phyloP scores from a whole-genome alignment of 495 filamentous ascomycete species.

The Aspergillus ellipticus region DNA sequence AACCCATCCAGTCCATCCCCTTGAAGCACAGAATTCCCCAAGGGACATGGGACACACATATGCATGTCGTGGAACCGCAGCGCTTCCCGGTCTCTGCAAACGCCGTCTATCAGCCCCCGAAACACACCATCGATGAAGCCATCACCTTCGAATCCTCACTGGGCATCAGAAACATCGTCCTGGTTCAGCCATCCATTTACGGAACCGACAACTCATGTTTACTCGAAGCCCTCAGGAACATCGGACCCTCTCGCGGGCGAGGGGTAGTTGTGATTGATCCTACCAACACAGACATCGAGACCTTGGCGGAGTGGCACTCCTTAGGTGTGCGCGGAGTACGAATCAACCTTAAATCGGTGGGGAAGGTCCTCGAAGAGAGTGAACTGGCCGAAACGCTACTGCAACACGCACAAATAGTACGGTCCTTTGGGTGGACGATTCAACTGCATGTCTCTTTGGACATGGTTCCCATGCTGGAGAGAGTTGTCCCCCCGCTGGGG shows the following conservation, averaged over 20 bases:
- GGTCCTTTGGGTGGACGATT: slow-evolving; percentile 44
- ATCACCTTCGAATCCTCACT: slow-evolving; percentile 37
- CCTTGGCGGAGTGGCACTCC: slow-evolving; percentile 42
- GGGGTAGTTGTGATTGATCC: slow-evolving; percentile 50
- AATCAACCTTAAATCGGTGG: slow-evolving; percentile 47
- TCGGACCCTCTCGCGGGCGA: slow-evolving; percentile 43
- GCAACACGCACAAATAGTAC: slow-evolving; percentile 42
- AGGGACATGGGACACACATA: slow-evolving; percentile 49
- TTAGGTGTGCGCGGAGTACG: slow-evolving; percentile 50
- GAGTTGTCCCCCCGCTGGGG: slow-evolving; percentile 37
- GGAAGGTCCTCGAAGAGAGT: slow-evolving; percentile 28
- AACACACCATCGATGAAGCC: slow-evolving; percentile 37
- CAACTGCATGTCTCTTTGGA: slow-evolving; percentile 46
- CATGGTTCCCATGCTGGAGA: slow-evolving; percentile 38
- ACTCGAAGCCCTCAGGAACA: slow-evolving; percentile 36
- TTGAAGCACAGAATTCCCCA: slow-evolving; percentile 30
- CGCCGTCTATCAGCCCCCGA: slow-evolving; percentile 37
- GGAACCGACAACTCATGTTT: slow-evolving; percentile 52
- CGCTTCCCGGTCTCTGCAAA: slow-evolving; percentile 33
- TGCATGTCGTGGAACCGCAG: slow-evolving; percentile 48
- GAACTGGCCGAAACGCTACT: slow-evolving; percentile 34
- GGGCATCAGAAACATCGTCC: slow-evolving; percentile 41
- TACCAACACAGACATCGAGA: slow-evolving; percentile 24
- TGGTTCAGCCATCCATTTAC: slow-evolving; percentile 52
- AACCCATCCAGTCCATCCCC: slow-evolving; percentile 3